Evolutionary conservation across 768 basidiomycete genomes (phyloP).

Genomic region (Tremella fuciformis): DNA sequence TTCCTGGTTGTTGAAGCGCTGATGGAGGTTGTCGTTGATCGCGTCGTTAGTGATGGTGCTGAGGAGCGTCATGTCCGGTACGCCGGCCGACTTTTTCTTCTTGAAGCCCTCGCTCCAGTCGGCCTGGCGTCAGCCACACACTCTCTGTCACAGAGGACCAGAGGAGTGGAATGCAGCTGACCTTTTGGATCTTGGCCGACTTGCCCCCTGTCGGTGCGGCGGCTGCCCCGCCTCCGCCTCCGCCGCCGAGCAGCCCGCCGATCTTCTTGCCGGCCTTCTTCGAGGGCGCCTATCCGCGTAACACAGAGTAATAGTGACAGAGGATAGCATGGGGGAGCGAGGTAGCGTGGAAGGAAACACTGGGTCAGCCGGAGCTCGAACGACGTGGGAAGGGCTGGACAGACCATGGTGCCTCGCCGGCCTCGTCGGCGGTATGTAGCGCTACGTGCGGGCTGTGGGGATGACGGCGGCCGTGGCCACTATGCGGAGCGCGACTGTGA

Average conservation of each 20-base stretch:
- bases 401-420: too few species aligned
- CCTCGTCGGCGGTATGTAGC: too few species aligned
- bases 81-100: constrained; percentile 93
- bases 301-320: too few species aligned
- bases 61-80: constrained; percentile 96
- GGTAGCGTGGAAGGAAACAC: too few species aligned
- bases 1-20: constrained; percentile 89
- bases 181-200: constrained; percentile 14
- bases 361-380: too few species aligned
- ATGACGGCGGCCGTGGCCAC: too few species aligned
- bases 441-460: too few species aligned
- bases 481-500: too few species aligned
- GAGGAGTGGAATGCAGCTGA: not conserved
- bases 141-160: not conserved
- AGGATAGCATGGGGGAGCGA: too few species aligned
- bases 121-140: constrained; percentile 60
- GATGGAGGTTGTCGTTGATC: constrained; percentile 96
- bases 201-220: constrained; percentile 16
- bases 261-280: constrained; percentile 53
- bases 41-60: constrained; percentile 96
- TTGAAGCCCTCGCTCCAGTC: constrained; percentile 99
- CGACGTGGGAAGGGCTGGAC: too few species aligned
- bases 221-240: constrained; percentile 19
- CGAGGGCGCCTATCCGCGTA: constrained; percentile 39
- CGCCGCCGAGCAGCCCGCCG: constrained; percentile 37